Percentiles rank a stretch among this genome's conserved stretches.
Evolutionary conservation across 176 grass and related monocot species (phyloP).

Genomic region (Alopecurus myosuroides): DNA sequence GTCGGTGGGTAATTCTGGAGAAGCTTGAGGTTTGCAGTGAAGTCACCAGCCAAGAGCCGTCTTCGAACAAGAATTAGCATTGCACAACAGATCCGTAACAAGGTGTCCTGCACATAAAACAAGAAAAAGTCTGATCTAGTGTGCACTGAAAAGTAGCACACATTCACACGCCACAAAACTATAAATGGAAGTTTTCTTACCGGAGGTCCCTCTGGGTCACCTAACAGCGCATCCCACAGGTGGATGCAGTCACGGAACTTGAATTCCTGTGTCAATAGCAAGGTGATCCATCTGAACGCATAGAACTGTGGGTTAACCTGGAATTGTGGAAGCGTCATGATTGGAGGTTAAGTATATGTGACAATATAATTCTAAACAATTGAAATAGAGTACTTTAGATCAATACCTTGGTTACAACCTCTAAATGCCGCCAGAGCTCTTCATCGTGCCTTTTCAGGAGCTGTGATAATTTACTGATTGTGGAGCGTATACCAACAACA

Average conservation of each 20-base stretch:
- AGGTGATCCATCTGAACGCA: constrained; percentile 98
- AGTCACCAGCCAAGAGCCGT: constrained; percentile 88
- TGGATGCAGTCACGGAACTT: constrained; percentile 71
- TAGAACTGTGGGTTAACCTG: constrained; percentile 98
- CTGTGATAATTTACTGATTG: constrained; percentile 77
- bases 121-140: not conserved
- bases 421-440: constrained; percentile 98
- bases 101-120: constrained; percentile 52
- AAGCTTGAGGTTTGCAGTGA: constrained; percentile 97
- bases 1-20: constrained; percentile 84
- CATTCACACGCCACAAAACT: not conserved
- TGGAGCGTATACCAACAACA: constrained; percentile 85
- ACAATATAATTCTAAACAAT: not conserved
- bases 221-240: constrained; percentile 81
- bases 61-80: constrained; percentile 97
- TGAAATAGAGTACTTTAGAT: not conserved
- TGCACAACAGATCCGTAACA: constrained; percentile 81
- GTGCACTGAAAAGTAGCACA: not conserved
- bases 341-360: not conserved
- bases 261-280: constrained; percentile 93
- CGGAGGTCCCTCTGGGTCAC: constrained; percentile 80
- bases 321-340: not conserved
- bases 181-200: constrained; percentile 21
- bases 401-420: constrained; percentile 82
- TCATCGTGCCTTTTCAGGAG: constrained; percentile 94